Evolutionary conservation across 768 basidiomycete species (phyloP).

Genomic region (Austroboletus festivus): DNA sequence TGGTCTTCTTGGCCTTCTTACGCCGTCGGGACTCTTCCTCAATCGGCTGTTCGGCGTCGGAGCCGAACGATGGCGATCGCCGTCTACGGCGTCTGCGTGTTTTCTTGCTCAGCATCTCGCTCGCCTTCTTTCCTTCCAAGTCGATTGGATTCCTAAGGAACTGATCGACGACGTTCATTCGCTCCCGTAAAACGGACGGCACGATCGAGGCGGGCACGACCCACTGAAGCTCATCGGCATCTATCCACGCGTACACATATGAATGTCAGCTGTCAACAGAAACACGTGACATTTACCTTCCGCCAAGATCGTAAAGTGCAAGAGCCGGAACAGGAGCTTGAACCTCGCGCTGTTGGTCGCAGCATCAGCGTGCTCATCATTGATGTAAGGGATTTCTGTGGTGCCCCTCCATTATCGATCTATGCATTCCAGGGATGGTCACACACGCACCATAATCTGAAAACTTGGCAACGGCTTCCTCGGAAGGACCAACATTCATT

Average conservation of each 20-base stretch:
- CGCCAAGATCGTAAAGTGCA: conserved; percentile 63
- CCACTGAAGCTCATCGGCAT: conserved; percentile 78
- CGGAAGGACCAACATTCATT: conserved; percentile 47
- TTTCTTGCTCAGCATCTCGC: conserved; percentile 68
- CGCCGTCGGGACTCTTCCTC: conserved; percentile 34
- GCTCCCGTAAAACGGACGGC: conserved; percentile 65
- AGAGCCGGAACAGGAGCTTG: conserved; percentile 81
- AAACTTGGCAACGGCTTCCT: conserved; percentile 65
- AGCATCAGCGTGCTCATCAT: conserved; percentile 71
- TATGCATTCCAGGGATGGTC: neutral
- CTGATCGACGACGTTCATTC: conserved; percentile 73
- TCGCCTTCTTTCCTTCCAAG: conserved; percentile 71
- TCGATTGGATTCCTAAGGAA: conserved; percentile 82
- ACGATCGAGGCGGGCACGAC: conserved; percentile 70
- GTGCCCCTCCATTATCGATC: conserved; percentile 1
- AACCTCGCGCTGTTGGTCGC: conserved; percentile 75
- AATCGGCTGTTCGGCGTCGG: conserved; percentile 36
- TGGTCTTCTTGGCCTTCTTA: conserved; percentile 51
- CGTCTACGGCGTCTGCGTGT: conserved; percentile 48
- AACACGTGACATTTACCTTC: conserved; percentile 55
- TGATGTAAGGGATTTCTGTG: conserved; percentile 75
- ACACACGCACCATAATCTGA: conserved; percentile 66
- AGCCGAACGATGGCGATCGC: conserved; percentile 47
- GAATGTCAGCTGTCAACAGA: too few relatives aligned
- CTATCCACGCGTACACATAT: too few relatives aligned